phyloP scores from a whole-genome alignment of 1,284 basidiomycete species.

The Clitocybe nebularis region DNA sequence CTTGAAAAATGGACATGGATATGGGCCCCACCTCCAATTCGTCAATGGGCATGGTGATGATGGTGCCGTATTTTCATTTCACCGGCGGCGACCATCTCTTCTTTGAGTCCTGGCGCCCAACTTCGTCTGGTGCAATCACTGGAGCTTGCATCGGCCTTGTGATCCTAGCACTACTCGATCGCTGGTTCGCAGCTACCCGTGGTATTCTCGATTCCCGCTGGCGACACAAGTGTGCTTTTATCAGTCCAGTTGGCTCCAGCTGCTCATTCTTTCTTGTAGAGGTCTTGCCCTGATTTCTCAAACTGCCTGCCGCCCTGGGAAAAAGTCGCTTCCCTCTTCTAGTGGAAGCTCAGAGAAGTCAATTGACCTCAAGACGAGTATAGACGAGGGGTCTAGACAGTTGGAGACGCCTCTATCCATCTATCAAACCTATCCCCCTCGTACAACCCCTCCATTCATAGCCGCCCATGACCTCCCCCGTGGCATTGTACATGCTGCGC shows the following conservation, averaged over 20 bases:
- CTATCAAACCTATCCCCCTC: conserved; percentile 7
- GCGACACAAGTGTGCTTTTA: conserved; percentile 44
- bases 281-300: conserved; percentile 22
- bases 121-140: conserved; percentile 60
- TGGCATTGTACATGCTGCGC: conserved; percentile 53
- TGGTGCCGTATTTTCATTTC: conserved; percentile 69
- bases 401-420: neutral
- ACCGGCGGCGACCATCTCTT: conserved; percentile 57
- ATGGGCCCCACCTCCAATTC: conserved; percentile 71
- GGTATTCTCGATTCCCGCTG: conserved; percentile 51
- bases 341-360: conserved; percentile 12
- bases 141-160: conserved; percentile 74
- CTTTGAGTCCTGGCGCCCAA: conserved; percentile 68
- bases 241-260: neutral
- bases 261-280: conserved; percentile 15
- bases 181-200: conserved; percentile 59
- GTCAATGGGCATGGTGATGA: conserved; percentile 37
- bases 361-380: conserved; percentile 12
- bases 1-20: too few species aligned
- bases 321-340: conserved; percentile 5
- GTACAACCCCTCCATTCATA: conserved; percentile 54
- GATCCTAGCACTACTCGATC: conserved; percentile 62
- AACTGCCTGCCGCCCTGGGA: conserved; percentile 1
- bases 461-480: conserved; percentile 57
- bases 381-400: neutral